Base-by-base conservation (phyloP, 1,284 basidiomycete species). In the Cryptococcus sp. region DNA sequence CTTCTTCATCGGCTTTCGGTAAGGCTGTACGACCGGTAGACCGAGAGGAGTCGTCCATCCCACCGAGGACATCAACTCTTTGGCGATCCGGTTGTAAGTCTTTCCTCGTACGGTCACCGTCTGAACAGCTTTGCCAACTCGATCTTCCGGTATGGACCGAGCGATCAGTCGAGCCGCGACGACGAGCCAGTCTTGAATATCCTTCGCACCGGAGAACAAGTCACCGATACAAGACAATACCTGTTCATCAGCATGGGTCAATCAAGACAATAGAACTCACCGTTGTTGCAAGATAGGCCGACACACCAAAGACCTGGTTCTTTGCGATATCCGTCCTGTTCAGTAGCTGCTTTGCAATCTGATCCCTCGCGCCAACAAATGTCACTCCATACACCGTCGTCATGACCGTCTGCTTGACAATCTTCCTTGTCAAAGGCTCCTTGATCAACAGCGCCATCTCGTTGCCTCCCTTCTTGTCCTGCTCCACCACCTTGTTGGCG, bases 381-480 rank as follows among this genome's bases (percentile, higher is more conserved):
- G 94, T 99, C 21, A 98, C 94, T 37, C 93, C 94, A 69, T 99
- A 98, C 32, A 99, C 95, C 10, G 95, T 98, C 0, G 95, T 99
- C 95, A 99, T 99, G 60, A 97, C 89, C 18, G 94, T 97, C 77
- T 98, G 94, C 78, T 99, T 99, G 60, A 99, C 94, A 22, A 97
- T 85, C 74, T 99, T 98, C 41, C 95, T 77, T 6, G 89, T 80
- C 37, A 98, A 80, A 68, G 91, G 90, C 45, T 87, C 90, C 33
- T 78, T 57, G 18, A 97, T 77, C 58, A 87, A 62, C 46, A 76
- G 59, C 0, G 92, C 92, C 44, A 78, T 74, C 47, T 77, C 73
- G 16, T 74, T 58, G 4, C 81, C 84, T 16, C 74, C 75, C 60
- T 70, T 72, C 48, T 79, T 78, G 59, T 77, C 75, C 65, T 51